A percentile compares a stretch with the other conserved stretches of the same genome.
phyloP scores from a whole-genome alignment of 1,284 basidiomycete genomes.

The Cutaneotrichosporon dermatis region DNA sequence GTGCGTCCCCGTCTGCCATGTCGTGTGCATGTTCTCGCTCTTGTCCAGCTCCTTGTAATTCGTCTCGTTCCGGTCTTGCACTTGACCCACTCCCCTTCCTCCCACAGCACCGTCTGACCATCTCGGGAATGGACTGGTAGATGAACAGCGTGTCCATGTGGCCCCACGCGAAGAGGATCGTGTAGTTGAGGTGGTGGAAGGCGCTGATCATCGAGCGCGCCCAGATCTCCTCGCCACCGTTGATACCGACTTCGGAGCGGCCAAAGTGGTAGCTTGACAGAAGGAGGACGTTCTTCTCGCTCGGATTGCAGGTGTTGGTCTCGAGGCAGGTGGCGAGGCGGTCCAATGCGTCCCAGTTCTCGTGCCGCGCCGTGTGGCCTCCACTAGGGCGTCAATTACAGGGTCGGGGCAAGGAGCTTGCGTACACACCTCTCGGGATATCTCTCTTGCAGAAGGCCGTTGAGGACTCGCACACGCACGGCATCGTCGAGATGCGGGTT shows the following conservation, averaged over 20 bases:
- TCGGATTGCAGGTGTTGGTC: slow-evolving; percentile 13
- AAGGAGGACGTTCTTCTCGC: slow-evolving; percentile 28
- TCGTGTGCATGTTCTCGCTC: slow-evolving; percentile 6
- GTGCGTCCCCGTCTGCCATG: slow-evolving; percentile 16
- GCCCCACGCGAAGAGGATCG: slow-evolving; percentile 29
- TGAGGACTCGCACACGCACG: slow-evolving; percentile 10
- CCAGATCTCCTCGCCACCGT: slow-evolving; percentile 24
- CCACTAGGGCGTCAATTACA: no score
- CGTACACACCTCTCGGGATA: slow-evolving; percentile 9
- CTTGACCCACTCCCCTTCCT: slow-evolving; percentile 13
- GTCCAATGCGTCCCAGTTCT: slow-evolving; percentile 8
- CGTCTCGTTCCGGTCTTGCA: slow-evolving; percentile 24
- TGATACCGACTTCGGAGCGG: slow-evolving; percentile 2
- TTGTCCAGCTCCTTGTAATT: slow-evolving; percentile 16
- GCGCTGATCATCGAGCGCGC: slow-evolving; percentile 27
- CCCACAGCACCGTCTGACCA: slow-evolving; percentile 33
- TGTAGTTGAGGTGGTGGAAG: slow-evolving; percentile 31
- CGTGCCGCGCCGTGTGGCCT: not conserved
- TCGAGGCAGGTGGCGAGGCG: slow-evolving; percentile 21
- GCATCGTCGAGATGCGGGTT: not conserved
- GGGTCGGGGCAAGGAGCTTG: no score
- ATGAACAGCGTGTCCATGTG: slow-evolving; percentile 32
- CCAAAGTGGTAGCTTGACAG: slow-evolving; percentile 32
- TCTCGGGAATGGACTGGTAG: slow-evolving; percentile 34
- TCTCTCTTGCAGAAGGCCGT: slow-evolving; percentile 8